Base-by-base conservation (phyloP, 306 rosid species). In the Sesbania bispinosa region DNA sequence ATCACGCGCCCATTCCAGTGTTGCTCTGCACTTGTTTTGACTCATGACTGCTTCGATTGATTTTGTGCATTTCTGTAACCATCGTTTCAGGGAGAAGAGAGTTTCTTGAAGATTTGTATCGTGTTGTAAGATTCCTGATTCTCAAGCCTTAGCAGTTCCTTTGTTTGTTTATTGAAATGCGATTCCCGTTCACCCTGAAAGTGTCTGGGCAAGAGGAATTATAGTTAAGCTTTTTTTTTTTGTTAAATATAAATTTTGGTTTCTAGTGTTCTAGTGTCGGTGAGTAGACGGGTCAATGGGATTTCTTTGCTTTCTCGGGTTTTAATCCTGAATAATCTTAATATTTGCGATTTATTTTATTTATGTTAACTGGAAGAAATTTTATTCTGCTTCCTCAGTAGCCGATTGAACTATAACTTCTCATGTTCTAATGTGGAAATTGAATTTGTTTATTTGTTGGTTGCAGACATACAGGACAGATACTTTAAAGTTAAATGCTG, bases 391-490 rank as follows among this genome's bases (percentile, higher is more conserved):
- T 69, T 50, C 24, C 27, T 62, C 30, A 50, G 78, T 47, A 45
- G 52, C 50, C n/a, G 47, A 71, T 51, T 60, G 53, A 76, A 76
- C 59, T 69, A n/a, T 41, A 74, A 27, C 47, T 51, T 67, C 15
- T 50, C 64, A 24, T 48, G 42, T 32, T 57, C 5, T 16, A 15
- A 11, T 19, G 46, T 53, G 30, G 67, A 77, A 84, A 47, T 46
- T 81, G 73, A 77, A 75, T 71, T 62, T 35, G 60, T 48, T 77
- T 42, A 5, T n/a, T 80, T 61, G 6, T 76, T 78, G 63, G 62
- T 52, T 88, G 88, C 97, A 93, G 98, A 85, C 85, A 69, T 86
- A 79, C 75, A 59, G 77, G 75, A 55, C 81, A 14, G 91, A 88
- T 76, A 58, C 50, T 57, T 67, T 79, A 30, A 89, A 73, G 59